Evolutionary conservation across 2,329 filamentous ascomycete species (phyloP).

Genomic region (Scortechinia acanthostroma): DNA sequence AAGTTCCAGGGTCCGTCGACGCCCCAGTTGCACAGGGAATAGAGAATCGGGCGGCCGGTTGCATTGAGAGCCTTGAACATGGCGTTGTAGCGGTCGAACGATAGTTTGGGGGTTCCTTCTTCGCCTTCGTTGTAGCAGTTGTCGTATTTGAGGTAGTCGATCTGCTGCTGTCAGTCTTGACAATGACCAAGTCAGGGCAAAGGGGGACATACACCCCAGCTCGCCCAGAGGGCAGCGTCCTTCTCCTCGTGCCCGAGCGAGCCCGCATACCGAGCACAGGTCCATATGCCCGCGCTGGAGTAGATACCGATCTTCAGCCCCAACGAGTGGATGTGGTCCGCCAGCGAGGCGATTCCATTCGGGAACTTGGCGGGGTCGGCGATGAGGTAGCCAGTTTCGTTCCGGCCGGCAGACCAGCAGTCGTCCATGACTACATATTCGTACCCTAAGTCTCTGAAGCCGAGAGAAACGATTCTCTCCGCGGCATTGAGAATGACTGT

Average conservation of each 20-base stretch:
- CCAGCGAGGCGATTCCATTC: conserved; percentile 43
- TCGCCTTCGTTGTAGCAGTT: conserved; percentile 36
- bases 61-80: conserved; percentile 13
- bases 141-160: conserved; percentile 41
- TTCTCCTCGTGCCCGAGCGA: conserved; percentile 45
- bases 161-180: conserved; percentile 2
- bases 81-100: conserved; percentile 19
- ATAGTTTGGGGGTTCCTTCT: too few species aligned
- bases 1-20: not conserved
- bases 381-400: conserved; percentile 32
- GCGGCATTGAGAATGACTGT: conserved; percentile 36
- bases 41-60: conserved; percentile 36
- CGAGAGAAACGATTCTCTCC: conserved; percentile 35
- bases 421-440: conserved; percentile 56
- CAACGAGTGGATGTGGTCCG: conserved; percentile 41
- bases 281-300: conserved; percentile 39
- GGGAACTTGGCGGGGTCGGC: conserved; percentile 45
- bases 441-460: conserved; percentile 43
- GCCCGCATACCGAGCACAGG: conserved; percentile 48
- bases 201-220: conserved; percentile 39
- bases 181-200: not conserved
- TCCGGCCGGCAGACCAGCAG: conserved; percentile 39
- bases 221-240: conserved; percentile 48
- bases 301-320: conserved; percentile 61
- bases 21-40: conserved; percentile 45